These are phyloP conservation scores for Fusarium haematococcum DNA, from an alignment of 2,329 filamentous ascomycete genomes.

Conservation along the genomic window DNA sequence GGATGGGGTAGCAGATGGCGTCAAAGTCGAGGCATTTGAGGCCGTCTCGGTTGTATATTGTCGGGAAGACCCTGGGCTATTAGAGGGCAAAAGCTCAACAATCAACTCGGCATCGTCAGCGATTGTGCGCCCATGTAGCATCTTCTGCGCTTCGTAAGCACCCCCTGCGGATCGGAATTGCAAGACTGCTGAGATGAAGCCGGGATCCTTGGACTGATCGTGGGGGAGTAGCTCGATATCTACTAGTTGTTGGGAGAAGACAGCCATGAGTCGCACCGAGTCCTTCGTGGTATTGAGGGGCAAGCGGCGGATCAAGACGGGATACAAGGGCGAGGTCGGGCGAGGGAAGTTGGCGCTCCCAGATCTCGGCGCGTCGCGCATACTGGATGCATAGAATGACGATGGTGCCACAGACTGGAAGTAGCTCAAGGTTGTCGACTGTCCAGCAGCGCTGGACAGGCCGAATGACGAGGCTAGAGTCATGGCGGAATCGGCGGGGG, in stretches of 20 bases:
- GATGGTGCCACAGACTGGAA: constrained; percentile 41
- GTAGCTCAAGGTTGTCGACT: not conserved
- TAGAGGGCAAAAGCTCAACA: constrained; percentile 65
- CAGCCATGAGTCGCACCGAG: constrained; percentile 66
- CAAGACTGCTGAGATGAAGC: constrained; percentile 64
- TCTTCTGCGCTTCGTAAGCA: constrained; percentile 67
- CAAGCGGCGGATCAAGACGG: constrained; percentile 65
- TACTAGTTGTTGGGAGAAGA: constrained; percentile 68
- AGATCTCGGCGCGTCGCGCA: constrained; percentile 55
- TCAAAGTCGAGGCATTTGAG: constrained; percentile 29
- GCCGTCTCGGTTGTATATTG: constrained; percentile 40
- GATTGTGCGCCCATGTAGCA: constrained; percentile 67
- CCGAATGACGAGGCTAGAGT: not conserved
- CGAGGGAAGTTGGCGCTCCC: constrained; percentile 55
- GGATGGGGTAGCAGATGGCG: constrained; percentile 51
- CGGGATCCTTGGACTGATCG: constrained; percentile 62
- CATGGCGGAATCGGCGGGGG: constrained; percentile 22
- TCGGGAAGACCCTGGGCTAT: constrained; percentile 49
- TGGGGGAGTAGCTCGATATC: constrained; percentile 63
- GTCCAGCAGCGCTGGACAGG: not conserved
- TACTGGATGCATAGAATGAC: constrained; percentile 49
- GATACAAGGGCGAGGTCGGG: constrained; percentile 51
- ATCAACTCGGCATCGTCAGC: constrained; percentile 64
- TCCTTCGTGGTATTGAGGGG: constrained; percentile 66
- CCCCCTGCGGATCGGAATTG: constrained; percentile 64